Evolutionary conservation across 306 rosid genomes (phyloP).

Genomic region (Fragaria ananassa): DNA sequence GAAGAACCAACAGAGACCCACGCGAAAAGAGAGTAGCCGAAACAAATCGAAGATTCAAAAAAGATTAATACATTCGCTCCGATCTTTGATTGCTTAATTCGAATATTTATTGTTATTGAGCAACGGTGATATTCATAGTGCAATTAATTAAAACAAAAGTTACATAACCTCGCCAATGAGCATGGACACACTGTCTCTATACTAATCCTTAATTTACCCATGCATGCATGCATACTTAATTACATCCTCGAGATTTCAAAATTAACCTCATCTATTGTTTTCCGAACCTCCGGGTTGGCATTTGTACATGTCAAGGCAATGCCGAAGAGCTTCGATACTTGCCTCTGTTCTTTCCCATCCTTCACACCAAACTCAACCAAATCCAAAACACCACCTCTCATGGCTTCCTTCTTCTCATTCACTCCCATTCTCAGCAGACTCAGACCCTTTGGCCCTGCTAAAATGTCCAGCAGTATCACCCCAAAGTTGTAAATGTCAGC

Average conservation of each 20-base stretch:
- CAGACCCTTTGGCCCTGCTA: slow-evolving; percentile 16
- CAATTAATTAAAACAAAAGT: too few relatives aligned
- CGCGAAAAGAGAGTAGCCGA: too few relatives aligned
- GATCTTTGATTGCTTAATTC: too few relatives aligned
- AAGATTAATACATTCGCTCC: too few relatives aligned
- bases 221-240: not conserved
- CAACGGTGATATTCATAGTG: too few relatives aligned
- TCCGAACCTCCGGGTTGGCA: slow-evolving; percentile 10
- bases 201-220: not conserved
- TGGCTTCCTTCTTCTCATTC: not conserved
- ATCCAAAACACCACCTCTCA: not conserved
- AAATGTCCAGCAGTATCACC: slow-evolving; percentile 19
- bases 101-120: too few relatives aligned
- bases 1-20: too few relatives aligned
- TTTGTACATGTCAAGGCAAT: slow-evolving; percentile 18
- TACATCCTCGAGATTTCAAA: not conserved
- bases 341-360: slow-evolving; percentile 20
- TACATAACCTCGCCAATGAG: too few relatives aligned
- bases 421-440: not conserved
- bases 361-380: slow-evolving; percentile 16
- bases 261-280: slow-evolving; percentile 1
- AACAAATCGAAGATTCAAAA: too few relatives aligned
- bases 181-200: too few relatives aligned
- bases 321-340: not conserved
- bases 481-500: slow-evolving; percentile 30